These are phyloP conservation scores for Globisporangium camurandrum DNA, from an alignment of 352 stramenopile species.

Conservation along the genomic window DNA sequence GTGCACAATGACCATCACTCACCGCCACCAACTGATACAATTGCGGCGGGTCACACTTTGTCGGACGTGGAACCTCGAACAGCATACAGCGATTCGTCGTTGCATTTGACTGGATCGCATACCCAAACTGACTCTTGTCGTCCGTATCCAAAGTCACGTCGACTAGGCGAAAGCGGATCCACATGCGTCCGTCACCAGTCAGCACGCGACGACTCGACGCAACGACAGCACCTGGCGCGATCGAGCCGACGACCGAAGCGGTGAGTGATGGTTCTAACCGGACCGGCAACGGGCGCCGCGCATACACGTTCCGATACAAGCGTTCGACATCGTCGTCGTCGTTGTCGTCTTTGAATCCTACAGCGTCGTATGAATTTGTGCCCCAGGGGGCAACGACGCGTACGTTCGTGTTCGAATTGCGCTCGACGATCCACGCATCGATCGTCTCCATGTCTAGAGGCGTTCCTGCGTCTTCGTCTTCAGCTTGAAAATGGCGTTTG, in stretches of 20 bases:
- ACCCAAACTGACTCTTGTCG: conserved; percentile 44
- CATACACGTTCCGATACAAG: conserved; percentile 70
- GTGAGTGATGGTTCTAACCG: conserved; percentile 33
- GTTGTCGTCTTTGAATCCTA: conserved; percentile 13
- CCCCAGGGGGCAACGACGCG: conserved; percentile 57
- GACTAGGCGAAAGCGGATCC: conserved; percentile 45
- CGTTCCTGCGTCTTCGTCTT: conserved; percentile 7
- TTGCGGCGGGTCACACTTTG: conserved; percentile 47
- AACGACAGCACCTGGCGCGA: conserved; percentile 46
- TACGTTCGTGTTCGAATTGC: conserved; percentile 62
- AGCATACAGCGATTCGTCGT: conserved; percentile 76
- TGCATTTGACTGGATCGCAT: conserved; percentile 67
- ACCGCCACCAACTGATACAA: conserved; percentile 34
- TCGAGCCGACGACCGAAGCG: conserved; percentile 44
- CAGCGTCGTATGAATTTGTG: conserved; percentile 11
- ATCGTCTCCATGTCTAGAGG: neutral
- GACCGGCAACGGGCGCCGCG: conserved; percentile 40
- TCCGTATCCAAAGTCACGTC: conserved; percentile 24
- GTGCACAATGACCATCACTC: conserved; percentile 10
- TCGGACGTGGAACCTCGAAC: conserved; percentile 46
- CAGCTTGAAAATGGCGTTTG: too few species aligned
- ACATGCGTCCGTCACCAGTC: conserved; percentile 51
- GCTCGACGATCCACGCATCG: conserved; percentile 69
- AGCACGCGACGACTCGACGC: conserved; percentile 40
- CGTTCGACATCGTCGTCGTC: conserved; percentile 35